phyloP scores from a whole-genome alignment of 192 early-diverging fungal species.

The Mortierella antarctica region DNA sequence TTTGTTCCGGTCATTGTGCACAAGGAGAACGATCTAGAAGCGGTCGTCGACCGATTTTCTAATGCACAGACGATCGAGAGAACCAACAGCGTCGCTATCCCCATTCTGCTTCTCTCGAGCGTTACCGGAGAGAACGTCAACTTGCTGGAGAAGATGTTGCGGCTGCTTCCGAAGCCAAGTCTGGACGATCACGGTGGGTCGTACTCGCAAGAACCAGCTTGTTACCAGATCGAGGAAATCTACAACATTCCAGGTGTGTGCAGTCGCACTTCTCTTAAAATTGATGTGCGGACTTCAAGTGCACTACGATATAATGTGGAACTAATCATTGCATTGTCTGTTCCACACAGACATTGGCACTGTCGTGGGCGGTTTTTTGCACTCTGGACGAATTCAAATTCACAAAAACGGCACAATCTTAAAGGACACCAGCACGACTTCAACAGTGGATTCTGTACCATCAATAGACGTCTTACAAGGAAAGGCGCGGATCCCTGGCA shows the following conservation, averaged over 20 bases:
- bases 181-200: slow-evolving; percentile 29
- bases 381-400: slow-evolving; percentile 61
- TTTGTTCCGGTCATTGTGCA: slow-evolving; percentile 56
- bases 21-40: slow-evolving; percentile 54
- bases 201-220: slow-evolving; percentile 55
- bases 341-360: slow-evolving; percentile 60
- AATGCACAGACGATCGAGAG: slow-evolving; percentile 28
- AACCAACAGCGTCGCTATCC: slow-evolving; percentile 67
- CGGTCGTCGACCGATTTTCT: slow-evolving; percentile 49
- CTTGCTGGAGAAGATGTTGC: slow-evolving; percentile 74
- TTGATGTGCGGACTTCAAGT: too few relatives aligned
- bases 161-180: slow-evolving; percentile 73
- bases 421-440: background rate
- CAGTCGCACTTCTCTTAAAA: too few relatives aligned
- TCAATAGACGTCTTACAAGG: background rate
- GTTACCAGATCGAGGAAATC: slow-evolving; percentile 87
- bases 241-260: slow-evolving; percentile 71
- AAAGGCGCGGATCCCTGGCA: background rate
- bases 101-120: slow-evolving; percentile 87
- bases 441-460: background rate
- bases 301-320: too few relatives aligned
- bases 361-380: slow-evolving; percentile 72
- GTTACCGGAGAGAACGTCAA: slow-evolving; percentile 82
- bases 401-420: slow-evolving; percentile 1
- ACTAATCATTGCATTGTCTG: slow-evolving; percentile 25